These are phyloP conservation scores for Scleroderma citrinum DNA, from an alignment of 768 basidiomycete species.

Conservation along the genomic window DNA sequence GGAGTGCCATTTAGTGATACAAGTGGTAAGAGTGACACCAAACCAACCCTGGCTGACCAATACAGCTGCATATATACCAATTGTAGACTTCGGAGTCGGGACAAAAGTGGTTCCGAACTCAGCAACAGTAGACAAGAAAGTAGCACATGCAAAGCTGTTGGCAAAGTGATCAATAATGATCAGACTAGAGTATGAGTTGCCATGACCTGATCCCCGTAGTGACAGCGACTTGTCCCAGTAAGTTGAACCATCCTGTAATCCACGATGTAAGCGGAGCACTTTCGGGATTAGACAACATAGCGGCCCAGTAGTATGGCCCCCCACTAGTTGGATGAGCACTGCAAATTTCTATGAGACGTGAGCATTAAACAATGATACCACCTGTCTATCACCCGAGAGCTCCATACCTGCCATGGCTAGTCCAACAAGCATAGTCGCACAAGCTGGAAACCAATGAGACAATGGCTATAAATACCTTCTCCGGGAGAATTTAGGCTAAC, in stretches of 20 bases:
- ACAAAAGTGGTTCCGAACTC: conserved; percentile 56
- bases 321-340: conserved; percentile 69
- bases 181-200: not conserved
- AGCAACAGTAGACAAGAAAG: conserved; percentile 58
- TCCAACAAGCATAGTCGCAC: conserved; percentile 67
- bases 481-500: conserved; percentile 29
- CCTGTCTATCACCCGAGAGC: not conserved
- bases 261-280: conserved; percentile 64
- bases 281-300: conserved; percentile 56
- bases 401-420: conserved; percentile 65
- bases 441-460: conserved; percentile 31
- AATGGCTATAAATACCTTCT: not conserved
- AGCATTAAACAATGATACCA: not conserved
- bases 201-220: conserved; percentile 63
- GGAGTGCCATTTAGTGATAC: not conserved
- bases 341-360: conserved; percentile 28
- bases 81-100: conserved; percentile 51
- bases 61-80: conserved; percentile 67
- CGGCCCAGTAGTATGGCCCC: conserved; percentile 80
- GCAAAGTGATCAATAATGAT: not conserved
- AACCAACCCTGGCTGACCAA: conserved; percentile 54
- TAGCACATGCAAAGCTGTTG: conserved; percentile 59
- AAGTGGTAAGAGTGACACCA: not conserved
- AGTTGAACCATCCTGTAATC: conserved; percentile 73
- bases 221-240: conserved; percentile 71